Evolutionary conservation across 192 early-diverging fungal genomes (phyloP).

Genomic region (Irineochytrium annulatum): DNA sequence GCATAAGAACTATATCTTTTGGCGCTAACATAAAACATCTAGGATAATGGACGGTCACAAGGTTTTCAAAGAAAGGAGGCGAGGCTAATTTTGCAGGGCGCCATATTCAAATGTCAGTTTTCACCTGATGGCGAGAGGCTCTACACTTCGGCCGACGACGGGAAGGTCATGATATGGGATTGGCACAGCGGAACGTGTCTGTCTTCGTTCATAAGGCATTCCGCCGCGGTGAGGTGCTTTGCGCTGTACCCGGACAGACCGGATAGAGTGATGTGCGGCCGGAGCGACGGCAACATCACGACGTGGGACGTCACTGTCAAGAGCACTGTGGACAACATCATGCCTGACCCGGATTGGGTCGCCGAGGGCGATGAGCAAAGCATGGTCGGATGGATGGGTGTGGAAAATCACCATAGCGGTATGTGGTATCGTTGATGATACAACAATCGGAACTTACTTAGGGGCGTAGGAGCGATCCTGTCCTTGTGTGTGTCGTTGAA

Average conservation of each 20-base stretch:
- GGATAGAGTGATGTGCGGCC: slow-evolving; percentile 39
- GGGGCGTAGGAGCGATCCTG: slow-evolving; percentile 44
- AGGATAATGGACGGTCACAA: slow-evolving; percentile 39
- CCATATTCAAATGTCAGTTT: slow-evolving; percentile 46
- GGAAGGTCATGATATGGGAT: slow-evolving; percentile 47
- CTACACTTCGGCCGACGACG: slow-evolving; percentile 47
- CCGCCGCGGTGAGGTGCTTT: slow-evolving; percentile 42
- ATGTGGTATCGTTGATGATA: not conserved
- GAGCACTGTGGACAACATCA: slow-evolving; percentile 40
- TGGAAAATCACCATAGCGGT: slow-evolving; percentile 45
- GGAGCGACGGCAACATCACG: slow-evolving; percentile 42
- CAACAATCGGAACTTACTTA: too few relatives aligned
- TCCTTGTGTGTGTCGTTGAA: slow-evolving; percentile 39
- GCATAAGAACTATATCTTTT: slow-evolving; percentile 4
- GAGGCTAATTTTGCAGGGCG: too few relatives aligned
- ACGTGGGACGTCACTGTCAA: slow-evolving; percentile 37
- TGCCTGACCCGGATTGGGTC: slow-evolving; percentile 47
- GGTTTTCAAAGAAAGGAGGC: too few relatives aligned
- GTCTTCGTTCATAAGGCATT: slow-evolving; percentile 39
- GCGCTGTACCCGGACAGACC: slow-evolving; percentile 36
- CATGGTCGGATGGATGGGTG: slow-evolving; percentile 35
- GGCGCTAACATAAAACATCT: not conserved
- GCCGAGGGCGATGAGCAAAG: slow-evolving; percentile 30
- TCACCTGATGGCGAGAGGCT: slow-evolving; percentile 36
- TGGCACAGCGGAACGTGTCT: slow-evolving; percentile 43